Conservation (phyloP, 257 asterid species). For the Solanum ossicruentum region DNA sequence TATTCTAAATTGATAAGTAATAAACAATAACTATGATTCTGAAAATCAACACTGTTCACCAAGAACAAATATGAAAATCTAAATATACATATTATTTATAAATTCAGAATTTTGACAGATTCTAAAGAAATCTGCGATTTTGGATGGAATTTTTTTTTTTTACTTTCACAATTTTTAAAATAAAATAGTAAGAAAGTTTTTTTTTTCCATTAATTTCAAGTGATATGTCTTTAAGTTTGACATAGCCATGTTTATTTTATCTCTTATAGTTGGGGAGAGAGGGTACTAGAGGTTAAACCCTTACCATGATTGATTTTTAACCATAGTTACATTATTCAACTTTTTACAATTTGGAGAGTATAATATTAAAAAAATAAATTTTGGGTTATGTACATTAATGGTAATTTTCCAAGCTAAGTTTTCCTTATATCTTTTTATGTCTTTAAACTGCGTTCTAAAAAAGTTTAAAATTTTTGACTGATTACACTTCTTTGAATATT, state of each 20-base stretch:
- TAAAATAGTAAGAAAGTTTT: not conserved
- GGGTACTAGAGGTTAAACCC: slow-evolving; percentile 14
- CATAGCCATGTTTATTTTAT: not conserved
- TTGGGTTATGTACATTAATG: not conserved
- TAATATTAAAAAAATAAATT: not conserved
- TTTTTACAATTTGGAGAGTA: not conserved
- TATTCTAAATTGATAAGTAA: no score
- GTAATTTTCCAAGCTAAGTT: not conserved
- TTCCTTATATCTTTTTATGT: not conserved
- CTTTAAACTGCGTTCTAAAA: not conserved
- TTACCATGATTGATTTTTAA: slow-evolving; percentile 19
- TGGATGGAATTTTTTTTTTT: not conserved
- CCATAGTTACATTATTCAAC: not conserved
- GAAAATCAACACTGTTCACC: no score
- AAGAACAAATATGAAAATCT: not conserved
- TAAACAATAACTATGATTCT: no score
- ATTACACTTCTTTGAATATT: not conserved
- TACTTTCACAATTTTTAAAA: no score
- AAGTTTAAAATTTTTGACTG: not conserved
- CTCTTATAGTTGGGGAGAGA: not conserved
- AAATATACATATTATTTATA: not conserved
- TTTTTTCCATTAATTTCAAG: not conserved
- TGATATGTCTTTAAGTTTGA: not conserved
- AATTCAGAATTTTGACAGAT: no score
- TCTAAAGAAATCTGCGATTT: not conserved